Evolutionary conservation across 2,329 filamentous ascomycete species (phyloP).

Genomic region (Arthroderma uncinatum): DNA sequence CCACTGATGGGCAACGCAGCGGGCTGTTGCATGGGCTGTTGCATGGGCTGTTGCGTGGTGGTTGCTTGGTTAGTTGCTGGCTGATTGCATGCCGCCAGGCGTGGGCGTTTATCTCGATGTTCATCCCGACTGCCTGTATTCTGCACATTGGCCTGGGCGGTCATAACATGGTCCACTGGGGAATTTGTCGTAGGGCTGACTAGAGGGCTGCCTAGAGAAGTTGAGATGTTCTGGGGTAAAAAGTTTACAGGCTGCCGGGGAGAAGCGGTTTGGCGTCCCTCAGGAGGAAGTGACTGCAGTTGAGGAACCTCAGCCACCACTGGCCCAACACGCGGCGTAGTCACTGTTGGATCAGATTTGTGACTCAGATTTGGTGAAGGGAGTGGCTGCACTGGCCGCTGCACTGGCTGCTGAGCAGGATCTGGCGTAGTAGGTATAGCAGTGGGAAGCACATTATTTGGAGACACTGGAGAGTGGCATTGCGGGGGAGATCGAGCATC

Average conservation of each 20-base stretch:
- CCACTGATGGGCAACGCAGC: not conserved
- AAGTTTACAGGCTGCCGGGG: not conserved
- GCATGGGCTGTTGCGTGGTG: not conserved
- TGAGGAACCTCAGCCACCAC: not conserved
- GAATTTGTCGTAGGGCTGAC: not conserved
- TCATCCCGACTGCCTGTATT: not conserved
- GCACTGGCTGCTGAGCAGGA: not conserved
- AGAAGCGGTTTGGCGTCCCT: not conserved
- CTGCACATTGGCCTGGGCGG: not conserved
- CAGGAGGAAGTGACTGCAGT: not conserved
- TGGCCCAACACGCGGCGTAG: not conserved
- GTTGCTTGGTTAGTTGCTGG: not conserved
- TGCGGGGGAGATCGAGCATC: not conserved
- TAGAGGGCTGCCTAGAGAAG: not conserved
- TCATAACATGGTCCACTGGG: not conserved
- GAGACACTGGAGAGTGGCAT: not conserved
- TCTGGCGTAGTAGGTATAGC: not conserved
- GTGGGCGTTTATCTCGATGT: not conserved
- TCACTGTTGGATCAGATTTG: not conserved
- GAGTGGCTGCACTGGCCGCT: not conserved
- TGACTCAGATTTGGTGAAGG: conserved; percentile 6
- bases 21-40: not conserved
- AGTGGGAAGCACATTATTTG: not conserved
- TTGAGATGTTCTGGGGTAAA: not conserved
- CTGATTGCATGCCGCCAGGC: not conserved